Conservation (phyloP, 495 filamentous ascomycete genomes). For the Polyplosphaeria fusca region DNA sequence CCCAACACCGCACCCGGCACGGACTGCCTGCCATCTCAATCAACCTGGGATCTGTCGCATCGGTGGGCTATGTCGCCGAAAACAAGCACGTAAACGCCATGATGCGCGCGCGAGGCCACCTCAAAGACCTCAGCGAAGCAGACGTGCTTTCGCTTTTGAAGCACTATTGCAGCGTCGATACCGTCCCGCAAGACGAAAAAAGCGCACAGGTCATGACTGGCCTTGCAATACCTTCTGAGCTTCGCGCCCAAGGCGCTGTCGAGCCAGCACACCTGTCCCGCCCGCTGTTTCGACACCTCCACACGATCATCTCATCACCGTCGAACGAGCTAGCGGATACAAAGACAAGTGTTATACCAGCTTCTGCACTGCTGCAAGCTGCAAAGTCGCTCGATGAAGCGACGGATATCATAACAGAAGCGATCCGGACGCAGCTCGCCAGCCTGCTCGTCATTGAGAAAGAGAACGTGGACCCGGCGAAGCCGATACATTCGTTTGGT, state of each 20-base stretch:
- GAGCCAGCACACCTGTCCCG: neutral
- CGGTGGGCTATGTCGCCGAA: slow-evolving; percentile 21
- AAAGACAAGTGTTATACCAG: neutral
- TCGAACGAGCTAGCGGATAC: neutral
- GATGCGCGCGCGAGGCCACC: neutral
- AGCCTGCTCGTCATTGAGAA: neutral
- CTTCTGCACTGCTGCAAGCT: neutral
- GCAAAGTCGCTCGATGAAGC: neutral
- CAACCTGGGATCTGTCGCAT: slow-evolving; percentile 21
- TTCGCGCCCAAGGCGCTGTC: neutral
- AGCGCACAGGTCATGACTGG: neutral
- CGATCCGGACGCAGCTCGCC: neutral
- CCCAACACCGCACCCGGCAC: neutral
- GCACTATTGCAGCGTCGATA: neutral
- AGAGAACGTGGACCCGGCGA: slow-evolving; percentile 1
- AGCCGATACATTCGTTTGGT: slow-evolving; percentile 1
- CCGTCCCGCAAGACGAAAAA: neutral
- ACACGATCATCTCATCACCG: neutral
- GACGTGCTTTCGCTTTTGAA: neutral
- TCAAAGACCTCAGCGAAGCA: neutral
- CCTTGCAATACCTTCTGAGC: neutral
- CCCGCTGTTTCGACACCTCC: neutral
- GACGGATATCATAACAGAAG: neutral
- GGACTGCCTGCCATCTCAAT: slow-evolving; percentile 7
- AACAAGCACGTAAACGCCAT: neutral